These are phyloP conservation scores for Chytriomyces hyalinus DNA, from an alignment of 192 early-diverging fungal species.

Conservation along the genomic window DNA sequence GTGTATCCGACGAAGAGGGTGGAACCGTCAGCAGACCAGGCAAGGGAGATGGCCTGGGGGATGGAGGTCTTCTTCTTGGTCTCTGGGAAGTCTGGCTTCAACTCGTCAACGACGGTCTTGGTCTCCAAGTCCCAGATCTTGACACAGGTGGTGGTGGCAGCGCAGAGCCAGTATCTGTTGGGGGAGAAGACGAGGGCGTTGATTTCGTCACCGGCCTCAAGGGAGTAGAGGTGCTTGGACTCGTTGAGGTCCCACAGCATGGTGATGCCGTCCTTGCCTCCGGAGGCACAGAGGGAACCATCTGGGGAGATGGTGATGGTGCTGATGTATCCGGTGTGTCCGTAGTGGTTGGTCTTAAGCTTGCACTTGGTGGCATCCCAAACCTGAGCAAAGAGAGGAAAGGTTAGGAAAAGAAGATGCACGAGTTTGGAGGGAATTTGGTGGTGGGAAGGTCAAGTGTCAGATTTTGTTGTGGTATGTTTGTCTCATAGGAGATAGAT, in stretches of 20 bases:
- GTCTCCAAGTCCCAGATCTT: constrained; percentile 99
- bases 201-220: constrained; percentile 94
- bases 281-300: constrained; percentile 99
- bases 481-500: constrained; percentile 48
- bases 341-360: constrained; percentile 98
- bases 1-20: constrained; percentile 98
- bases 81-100: constrained; percentile 50
- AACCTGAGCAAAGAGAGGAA: constrained; percentile 64
- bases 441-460: constrained; percentile 13
- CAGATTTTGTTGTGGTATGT: constrained; percentile 41
- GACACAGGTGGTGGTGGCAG: constrained; percentile 92
- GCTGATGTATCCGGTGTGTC: constrained; percentile 98
- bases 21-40: constrained; percentile 98
- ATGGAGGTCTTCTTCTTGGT: constrained; percentile 70
- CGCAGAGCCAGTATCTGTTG: constrained; percentile 99
- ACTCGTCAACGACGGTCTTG: constrained; percentile 95
- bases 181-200: constrained; percentile 98
- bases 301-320: constrained; percentile 99
- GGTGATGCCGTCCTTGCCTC: constrained; percentile 97
- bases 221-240: constrained; percentile 99
- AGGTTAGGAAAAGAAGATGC: background rate
- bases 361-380: constrained; percentile 99
- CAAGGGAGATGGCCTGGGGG: constrained; percentile 93
- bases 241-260: constrained; percentile 99
- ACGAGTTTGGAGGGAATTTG: background rate